Evolutionary conservation across 305 asterid genomes (phyloP), one percentile per base, ranked within the genome.

Genomic region (Fraxinus nigra): DNA sequence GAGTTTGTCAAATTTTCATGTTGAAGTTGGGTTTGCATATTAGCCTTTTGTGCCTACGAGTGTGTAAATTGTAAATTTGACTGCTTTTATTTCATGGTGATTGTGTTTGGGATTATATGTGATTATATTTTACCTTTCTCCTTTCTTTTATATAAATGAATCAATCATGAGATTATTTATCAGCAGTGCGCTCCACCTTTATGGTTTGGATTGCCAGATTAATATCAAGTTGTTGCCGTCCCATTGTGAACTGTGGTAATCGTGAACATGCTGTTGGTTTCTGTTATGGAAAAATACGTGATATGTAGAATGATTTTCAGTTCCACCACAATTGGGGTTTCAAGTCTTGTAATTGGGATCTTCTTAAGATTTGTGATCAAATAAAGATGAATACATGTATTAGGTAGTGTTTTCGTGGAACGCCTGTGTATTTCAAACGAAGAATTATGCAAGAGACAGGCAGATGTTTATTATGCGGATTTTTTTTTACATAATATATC

Each of bases 31-130:
- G 67, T n/a, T 56, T 56, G 67, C 11, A 5, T n/a, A 48, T 48
- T 48, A 14, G 40, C 51, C 30, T 18, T 79, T 59, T 72, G 69
- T 35, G 63, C 78, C 76, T 69, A 30, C 79, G 40, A 5, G 81
- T 46, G 35, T 85, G 79, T 76, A 78, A 75, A 75, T 51, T 86
- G 85, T 86, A 85, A 75, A 85, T 80, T 65, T 28, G 43, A 72
- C 72, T 54, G 84, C n/a, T 59, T 8, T 69, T 51, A 30, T 81
- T 63, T 16, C n/a, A 43, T 11, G 54, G 5, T 43, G 54, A 43
- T 43, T 11, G 54, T 3, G 54, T 43, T 43, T 43, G n/a, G n/a
- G 54, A 43, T 3, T 3, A 43, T 43, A 43, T 43, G 54, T 43
- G 54, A 43, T 43, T 43, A 43, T 43, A 40, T 9, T 40, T 40